Base-by-base conservation (phyloP, 1,284 basidiomycete genomes). In the Fomitopsis palustris region DNA sequence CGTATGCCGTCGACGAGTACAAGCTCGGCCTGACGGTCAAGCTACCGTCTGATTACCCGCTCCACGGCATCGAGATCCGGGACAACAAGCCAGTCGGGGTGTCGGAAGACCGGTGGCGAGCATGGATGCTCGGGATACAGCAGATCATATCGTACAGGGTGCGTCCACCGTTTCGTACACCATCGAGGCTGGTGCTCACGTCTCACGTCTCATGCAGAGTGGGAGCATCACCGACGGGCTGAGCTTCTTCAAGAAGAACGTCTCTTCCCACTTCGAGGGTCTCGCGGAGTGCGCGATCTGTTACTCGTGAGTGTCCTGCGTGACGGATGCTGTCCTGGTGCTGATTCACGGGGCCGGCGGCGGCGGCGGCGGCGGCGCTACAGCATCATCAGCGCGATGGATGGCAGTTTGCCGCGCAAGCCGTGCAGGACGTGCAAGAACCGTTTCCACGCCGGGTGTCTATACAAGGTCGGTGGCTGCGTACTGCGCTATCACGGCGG, bases 381-480 rank as follows among this genome's bases (percentile, higher is more conserved):
- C 74, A 96, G 94, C 12, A 95, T 98, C 69, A 96, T 99, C 70
- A 93, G 90, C 62, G 87, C 95, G 29, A 91, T 88, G 71, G 97
- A 99, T 70, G 86, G 92, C 6, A 90, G 84, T 58, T 78, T 99
- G 37, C 96, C 97, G 0, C 88, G 86, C 64, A 97, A 96, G 70
- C 90, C 93, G 0, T 99, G 97, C 78, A 88, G 87, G 73, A 98
- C 92, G 2, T 98, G 96, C 78, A 95, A 93, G 75, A 98, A 98
- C 75, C 82, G 88, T 52, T 99, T 98, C 84, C 97, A 99, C 72
- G 88, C 93, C 0, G 87, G 84, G 33, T 98, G 96, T 76, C 75
- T 97, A 62, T 97, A 90, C 79, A 96, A 96, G 81, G 90, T 86
- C 49, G 53, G 79, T 65, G 3, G 3, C 21, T 31, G 52, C 25